phyloP scores from a whole-genome alignment of 2,329 filamentous ascomycete genomes.

The Diaporthe ampelina region DNA sequence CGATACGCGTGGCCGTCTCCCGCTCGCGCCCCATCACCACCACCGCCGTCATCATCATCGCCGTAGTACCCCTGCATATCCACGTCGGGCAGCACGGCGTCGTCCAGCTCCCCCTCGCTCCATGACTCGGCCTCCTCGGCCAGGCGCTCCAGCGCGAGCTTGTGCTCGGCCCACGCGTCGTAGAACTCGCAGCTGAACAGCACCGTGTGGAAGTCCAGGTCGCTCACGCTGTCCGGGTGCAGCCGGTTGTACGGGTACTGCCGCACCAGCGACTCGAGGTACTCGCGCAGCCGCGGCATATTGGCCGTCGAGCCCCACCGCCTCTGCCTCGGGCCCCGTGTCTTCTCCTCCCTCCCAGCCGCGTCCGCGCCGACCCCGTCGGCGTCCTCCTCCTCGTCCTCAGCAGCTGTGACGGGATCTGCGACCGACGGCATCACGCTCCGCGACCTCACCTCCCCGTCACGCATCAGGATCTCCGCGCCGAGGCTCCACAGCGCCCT shows the following conservation, averaged over 20 bases:
- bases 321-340: slow-evolving; percentile 27
- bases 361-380: slow-evolving; percentile 15
- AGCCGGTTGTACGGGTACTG: slow-evolving; percentile 79
- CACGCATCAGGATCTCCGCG: slow-evolving; percentile 84
- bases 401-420: not conserved
- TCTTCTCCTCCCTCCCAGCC: slow-evolving; percentile 28
- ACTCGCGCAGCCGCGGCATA: slow-evolving; percentile 63
- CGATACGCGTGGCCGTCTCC: not conserved
- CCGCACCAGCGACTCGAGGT: slow-evolving; percentile 84
- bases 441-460: slow-evolving; percentile 52
- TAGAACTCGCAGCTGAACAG: slow-evolving; percentile 88
- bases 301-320: slow-evolving; percentile 63
- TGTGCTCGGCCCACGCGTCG: slow-evolving; percentile 74
- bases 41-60: slow-evolving; percentile 44
- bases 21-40: slow-evolving; percentile 26
- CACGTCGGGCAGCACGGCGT: slow-evolving; percentile 43
- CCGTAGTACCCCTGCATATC: slow-evolving; percentile 45
- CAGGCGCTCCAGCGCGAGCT: slow-evolving; percentile 57
- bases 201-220: slow-evolving; percentile 84
- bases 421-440: slow-evolving; percentile 20
- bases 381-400: not conserved
- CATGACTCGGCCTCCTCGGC: slow-evolving; percentile 51
- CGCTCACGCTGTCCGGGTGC: slow-evolving; percentile 70
- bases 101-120: slow-evolving; percentile 47
- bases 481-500: slow-evolving; percentile 85